Evolutionary conservation across 164 flowering plant genomes (phyloP).

Genomic region (Tinospora cordifolia): DNA sequence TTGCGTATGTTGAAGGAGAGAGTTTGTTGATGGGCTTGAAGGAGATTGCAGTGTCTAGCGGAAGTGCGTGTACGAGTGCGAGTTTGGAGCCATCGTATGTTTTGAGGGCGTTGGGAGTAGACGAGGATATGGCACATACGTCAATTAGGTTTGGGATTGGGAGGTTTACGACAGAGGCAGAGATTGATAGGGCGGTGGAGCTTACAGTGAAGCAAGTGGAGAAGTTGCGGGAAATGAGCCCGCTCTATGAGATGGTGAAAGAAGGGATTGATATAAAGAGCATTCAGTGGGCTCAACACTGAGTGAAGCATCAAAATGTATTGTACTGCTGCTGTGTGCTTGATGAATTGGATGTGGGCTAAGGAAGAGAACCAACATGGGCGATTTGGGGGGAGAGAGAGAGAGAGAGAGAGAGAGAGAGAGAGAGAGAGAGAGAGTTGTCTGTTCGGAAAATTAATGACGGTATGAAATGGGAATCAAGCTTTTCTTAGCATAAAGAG

Average conservation of each 20-base stretch:
- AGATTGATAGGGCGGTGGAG: conserved; percentile 80
- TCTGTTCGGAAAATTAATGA: background rate
- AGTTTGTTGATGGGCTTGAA: conserved; percentile 94
- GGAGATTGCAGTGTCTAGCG: conserved; percentile 95
- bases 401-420: too few relatives aligned
- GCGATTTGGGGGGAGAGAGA: background rate
- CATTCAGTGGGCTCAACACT: conserved; percentile 91
- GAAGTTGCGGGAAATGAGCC: conserved; percentile 96
- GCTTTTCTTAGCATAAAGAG: background rate
- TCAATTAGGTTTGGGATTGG: conserved; percentile 96
- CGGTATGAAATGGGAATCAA: background rate
- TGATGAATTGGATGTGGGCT: background rate
- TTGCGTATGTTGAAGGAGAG: conserved; percentile 95
- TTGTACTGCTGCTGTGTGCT: background rate
- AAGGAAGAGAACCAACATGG: background rate
- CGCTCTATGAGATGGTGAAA: conserved; percentile 95
- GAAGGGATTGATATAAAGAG: conserved; percentile 88
- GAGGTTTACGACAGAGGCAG: conserved; percentile 88
- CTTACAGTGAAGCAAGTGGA: conserved; percentile 83
- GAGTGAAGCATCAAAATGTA: conserved; percentile 17
- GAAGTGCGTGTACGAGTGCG: conserved; percentile 93
- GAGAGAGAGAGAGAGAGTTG: too few relatives aligned
- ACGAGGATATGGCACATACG: conserved; percentile 98
- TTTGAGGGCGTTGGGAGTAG: conserved; percentile 91
- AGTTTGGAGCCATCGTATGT: conserved; percentile 96